These are phyloP conservation scores for Termitomyces sp. DNA, from an alignment of 768 basidiomycete species.

Conservation along the genomic window DNA sequence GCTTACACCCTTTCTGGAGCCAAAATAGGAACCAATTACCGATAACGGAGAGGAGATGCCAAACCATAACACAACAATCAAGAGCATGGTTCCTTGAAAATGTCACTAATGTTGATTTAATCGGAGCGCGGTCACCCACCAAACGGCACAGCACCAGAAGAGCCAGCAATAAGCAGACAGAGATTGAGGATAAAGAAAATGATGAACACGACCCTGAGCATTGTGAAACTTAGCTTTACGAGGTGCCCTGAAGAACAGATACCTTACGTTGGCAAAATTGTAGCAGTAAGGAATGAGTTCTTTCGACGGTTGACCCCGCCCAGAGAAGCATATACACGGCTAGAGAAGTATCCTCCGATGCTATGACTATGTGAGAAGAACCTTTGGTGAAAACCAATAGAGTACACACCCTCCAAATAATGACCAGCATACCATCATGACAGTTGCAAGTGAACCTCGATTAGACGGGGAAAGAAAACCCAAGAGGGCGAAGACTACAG, in stretches of 20 bases:
- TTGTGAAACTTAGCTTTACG: not conserved
- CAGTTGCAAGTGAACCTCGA: slow-evolving; percentile 88
- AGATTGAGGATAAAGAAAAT: slow-evolving; percentile 89
- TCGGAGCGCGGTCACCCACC: slow-evolving; percentile 36
- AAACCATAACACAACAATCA: slow-evolving; percentile 86
- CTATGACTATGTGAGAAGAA: slow-evolving; percentile 28
- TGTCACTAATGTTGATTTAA: not conserved
- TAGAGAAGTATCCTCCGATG: slow-evolving; percentile 85
- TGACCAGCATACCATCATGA: slow-evolving; percentile 93
- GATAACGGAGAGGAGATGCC: slow-evolving; percentile 90
- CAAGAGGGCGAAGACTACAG: slow-evolving; percentile 77
- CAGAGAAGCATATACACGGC: slow-evolving; percentile 73
- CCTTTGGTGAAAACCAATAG: not conserved
- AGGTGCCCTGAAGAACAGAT: not conserved
- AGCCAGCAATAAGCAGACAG: slow-evolving; percentile 77
- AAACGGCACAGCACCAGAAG: slow-evolving; percentile 95
- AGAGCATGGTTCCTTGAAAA: slow-evolving; percentile 66
- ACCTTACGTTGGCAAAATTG: slow-evolving; percentile 77
- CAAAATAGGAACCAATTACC: slow-evolving; percentile 79
- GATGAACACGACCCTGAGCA: slow-evolving; percentile 66
- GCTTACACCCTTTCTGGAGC: slow-evolving; percentile 80
- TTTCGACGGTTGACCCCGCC: slow-evolving; percentile 74
- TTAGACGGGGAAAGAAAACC: slow-evolving; percentile 96
- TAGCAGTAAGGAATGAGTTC: slow-evolving; percentile 85
- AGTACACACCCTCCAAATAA: slow-evolving; percentile 75